Percentiles rank a stretch among this genome's conserved stretches.
Conservation (phyloP, 208 protist genomes). For the Trypanosomatidae sp. region DNA sequence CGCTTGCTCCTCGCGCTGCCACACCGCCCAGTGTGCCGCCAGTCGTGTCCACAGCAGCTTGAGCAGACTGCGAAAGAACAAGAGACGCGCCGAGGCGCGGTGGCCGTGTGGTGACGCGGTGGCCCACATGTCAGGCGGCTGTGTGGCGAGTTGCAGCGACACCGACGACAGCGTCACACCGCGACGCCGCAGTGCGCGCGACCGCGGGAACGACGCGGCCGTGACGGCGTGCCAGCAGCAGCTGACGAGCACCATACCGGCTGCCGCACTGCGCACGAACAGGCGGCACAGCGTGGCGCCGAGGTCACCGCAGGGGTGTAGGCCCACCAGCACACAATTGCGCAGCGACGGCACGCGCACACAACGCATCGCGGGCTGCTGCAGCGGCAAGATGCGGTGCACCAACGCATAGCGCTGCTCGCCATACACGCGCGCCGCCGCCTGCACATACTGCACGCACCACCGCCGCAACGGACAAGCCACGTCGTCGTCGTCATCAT, state of each 20-base stretch:
- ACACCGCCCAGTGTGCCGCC: constrained; percentile 7
- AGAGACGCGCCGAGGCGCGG: constrained; percentile 39
- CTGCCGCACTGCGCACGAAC: constrained; percentile 24
- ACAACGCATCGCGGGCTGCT: constrained; percentile 6
- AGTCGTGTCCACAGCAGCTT: constrained; percentile 39
- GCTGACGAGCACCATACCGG: constrained; percentile 75
- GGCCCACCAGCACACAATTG: constrained; percentile 57
- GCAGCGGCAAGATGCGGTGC: constrained; percentile 18
- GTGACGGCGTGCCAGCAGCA: constrained; percentile 86
- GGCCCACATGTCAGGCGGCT: constrained; percentile 77
- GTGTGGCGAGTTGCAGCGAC: constrained; percentile 71
- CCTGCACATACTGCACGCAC: no score
- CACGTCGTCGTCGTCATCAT: neutral
- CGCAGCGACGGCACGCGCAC: constrained; percentile 55
- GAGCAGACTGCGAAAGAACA: constrained; percentile 76
- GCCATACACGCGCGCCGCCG: constrained; percentile 7
- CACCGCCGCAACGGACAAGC: neutral
- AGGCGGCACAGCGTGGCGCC: constrained; percentile 71
- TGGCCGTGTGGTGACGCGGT: constrained; percentile 44
- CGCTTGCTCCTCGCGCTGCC: neutral
- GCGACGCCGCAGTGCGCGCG: constrained; percentile 21
- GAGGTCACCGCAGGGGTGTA: constrained; percentile 82
- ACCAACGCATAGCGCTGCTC: constrained; percentile 17
- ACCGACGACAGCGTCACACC: constrained; percentile 30
- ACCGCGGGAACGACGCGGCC: constrained; percentile 53